These are phyloP conservation scores for Lagenidium giganteum DNA, from an alignment of 352 stramenopile species.

Conservation along the genomic window DNA sequence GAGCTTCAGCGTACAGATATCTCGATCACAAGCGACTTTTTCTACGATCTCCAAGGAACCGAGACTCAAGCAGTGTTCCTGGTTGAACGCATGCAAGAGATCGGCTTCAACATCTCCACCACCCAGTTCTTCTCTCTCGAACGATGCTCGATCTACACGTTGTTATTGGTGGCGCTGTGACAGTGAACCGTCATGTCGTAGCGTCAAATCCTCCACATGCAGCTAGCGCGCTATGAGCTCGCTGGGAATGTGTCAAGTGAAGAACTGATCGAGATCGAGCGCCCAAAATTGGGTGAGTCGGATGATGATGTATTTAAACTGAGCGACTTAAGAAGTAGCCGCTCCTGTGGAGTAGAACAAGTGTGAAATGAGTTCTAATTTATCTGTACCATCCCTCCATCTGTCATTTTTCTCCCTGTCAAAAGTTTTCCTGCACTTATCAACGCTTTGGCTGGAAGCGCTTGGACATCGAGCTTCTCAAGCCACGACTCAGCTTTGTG, in stretches of 20 bases:
- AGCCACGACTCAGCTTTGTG: constrained; percentile 33
- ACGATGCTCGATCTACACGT: constrained; percentile 69
- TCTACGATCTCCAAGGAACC: constrained; percentile 53
- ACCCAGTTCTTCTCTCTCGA: constrained; percentile 56
- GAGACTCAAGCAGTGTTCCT: constrained; percentile 52
- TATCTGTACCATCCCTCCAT: too few relatives aligned
- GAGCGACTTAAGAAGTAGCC: too few relatives aligned
- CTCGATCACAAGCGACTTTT: constrained; percentile 56
- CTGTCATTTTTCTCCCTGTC: too few relatives aligned
- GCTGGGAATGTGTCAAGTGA: too few relatives aligned
- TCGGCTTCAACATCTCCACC: constrained; percentile 59
- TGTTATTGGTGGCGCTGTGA: constrained; percentile 57
- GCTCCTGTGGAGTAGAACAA: too few relatives aligned
- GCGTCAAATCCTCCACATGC: too few relatives aligned
- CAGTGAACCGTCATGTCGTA: constrained; percentile 10
- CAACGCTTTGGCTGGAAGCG: constrained; percentile 35
- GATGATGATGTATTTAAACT: too few relatives aligned
- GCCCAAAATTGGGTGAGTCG: too few relatives aligned
- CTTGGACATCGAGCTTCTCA: constrained; percentile 35
- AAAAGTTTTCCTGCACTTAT: too few relatives aligned
- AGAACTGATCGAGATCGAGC: too few relatives aligned
- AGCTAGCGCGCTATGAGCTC: too few relatives aligned
- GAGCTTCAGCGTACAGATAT: constrained; percentile 57
- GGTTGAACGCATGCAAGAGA: constrained; percentile 51
- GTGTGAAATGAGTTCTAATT: too few relatives aligned